Conservation (phyloP, 306 rosid species). For the Cucumis hystrix region DNA sequence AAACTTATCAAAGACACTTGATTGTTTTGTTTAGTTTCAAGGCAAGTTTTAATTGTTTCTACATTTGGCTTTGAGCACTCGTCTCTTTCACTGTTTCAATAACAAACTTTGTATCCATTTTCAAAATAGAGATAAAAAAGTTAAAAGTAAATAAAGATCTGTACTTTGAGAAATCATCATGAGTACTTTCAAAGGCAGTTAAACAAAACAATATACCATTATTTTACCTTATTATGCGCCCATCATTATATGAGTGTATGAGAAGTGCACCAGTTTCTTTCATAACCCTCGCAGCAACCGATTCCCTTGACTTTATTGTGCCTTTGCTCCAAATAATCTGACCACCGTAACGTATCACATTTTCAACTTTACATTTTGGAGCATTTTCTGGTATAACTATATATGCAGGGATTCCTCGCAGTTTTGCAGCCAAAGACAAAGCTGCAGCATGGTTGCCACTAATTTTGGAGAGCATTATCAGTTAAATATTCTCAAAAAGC, state of each 20-base stretch:
- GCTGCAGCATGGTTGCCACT: constrained; percentile 99
- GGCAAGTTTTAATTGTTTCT: too few species aligned
- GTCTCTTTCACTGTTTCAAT: too few species aligned
- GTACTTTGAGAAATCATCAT: too few species aligned
- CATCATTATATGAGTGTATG: constrained; percentile 73
- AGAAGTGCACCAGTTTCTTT: constrained; percentile 74
- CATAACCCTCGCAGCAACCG: constrained; percentile 39
- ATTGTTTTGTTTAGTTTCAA: too few species aligned
- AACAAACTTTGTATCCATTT: too few species aligned
- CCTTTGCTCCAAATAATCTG: constrained; percentile 61
- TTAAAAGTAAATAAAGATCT: too few species aligned
- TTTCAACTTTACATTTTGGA: constrained; percentile 76
- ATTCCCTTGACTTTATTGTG: constrained; percentile 56
- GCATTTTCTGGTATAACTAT: constrained; percentile 72
- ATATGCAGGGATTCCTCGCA: constrained; percentile 73
- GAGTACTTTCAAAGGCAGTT: neutral
- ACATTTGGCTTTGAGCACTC: too few species aligned
- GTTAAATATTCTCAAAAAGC: constrained; percentile 4
- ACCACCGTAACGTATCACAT: constrained; percentile 73
- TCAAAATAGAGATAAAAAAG: too few species aligned
- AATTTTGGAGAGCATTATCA: constrained; percentile 26
- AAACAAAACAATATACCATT: neutral
- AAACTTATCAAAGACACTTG: too few species aligned
- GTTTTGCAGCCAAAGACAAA: constrained; percentile 85
- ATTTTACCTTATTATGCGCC: constrained; percentile 58